Evolutionary conservation across 768 basidiomycete species (phyloP), one percentile per base, ranked within the genome.

Genomic region (Lyophyllum decastes): DNA sequence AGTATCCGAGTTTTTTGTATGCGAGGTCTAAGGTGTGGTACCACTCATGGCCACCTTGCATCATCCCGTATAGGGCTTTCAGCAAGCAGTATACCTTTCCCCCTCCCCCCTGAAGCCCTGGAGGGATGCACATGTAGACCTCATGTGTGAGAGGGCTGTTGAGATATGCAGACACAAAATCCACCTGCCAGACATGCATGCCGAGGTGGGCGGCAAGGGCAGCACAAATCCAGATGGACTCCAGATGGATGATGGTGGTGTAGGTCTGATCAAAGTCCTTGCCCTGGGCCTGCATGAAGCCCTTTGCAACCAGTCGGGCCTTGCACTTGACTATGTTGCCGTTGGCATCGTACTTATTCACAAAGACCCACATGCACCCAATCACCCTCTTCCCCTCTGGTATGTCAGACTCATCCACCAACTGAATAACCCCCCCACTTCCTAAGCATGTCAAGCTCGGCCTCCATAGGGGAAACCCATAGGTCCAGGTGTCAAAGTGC

Each of bases 121-220:
- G 59, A 33, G 63, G 41, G 21, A 56, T 45, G 19, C 57, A 46
- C 48, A 49, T 67, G 40, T 62, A 55, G 12, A 62, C 58, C 3
- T 40, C 46, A 44, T 54, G 48, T 16, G 67, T 62, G 21, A 75
- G 64, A 0, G 66, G 51, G 24, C 54, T 54, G 52, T 61, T 72
- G 0, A 79, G 69, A 60, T 71, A 79, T 0, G 73, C 75, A 0
- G 60, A 58, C n/a, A 72, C 68, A 33, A 76, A 67, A 58, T 79
- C 73, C 4, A 74, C 60, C 35, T 59, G 59, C 51, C 49, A 53
- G 14, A 41, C 24, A 19, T 65, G 55, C 17, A 64, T 22, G 3
- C 65, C 49, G 16, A 57, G 62, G 12, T 61, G 58, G 0, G 62
- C 51, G 0, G 64, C 60, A 21, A 38, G 5, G 35, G 35, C 35